phyloP scores from a whole-genome alignment of 495 filamentous ascomycete species.

The Penicillium daleae region DNA sequence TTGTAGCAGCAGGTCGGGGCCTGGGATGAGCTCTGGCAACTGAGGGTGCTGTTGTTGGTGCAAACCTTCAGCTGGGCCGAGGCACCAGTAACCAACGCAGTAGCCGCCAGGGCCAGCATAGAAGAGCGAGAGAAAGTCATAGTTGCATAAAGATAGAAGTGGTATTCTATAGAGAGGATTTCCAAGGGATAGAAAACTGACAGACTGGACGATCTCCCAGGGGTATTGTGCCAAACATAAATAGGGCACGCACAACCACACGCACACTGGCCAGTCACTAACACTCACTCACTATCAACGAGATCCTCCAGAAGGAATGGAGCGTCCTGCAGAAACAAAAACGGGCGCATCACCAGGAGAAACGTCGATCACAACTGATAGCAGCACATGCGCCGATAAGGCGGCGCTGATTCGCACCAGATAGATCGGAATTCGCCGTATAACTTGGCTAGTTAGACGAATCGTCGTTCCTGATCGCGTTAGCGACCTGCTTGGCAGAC shows the following conservation, averaged over 20 bases:
- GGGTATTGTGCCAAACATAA: constrained; percentile 3
- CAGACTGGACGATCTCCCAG: neutral
- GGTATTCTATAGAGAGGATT: neutral
- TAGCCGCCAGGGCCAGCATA: constrained; percentile 35
- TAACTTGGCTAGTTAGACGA: neutral
- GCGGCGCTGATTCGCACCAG: constrained; percentile 38
- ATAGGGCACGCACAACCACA: no score
- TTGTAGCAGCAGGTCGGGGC: constrained; percentile 77
- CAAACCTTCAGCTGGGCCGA: constrained; percentile 34
- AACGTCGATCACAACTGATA: constrained; percentile 23
- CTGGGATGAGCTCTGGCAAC: constrained; percentile 44
- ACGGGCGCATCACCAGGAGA: constrained; percentile 13
- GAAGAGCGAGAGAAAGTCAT: constrained; percentile 24
- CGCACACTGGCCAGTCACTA: constrained; percentile 1
- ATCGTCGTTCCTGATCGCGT: neutral
- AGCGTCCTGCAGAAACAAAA: neutral
- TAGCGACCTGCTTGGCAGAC: constrained; percentile 1
- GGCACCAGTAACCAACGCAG: constrained; percentile 25
- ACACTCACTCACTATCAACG: neutral
- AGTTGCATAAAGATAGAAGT: neutral
- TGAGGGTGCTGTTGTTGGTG: constrained; percentile 34
- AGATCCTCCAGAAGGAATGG: neutral
- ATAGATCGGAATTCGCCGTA: constrained; percentile 30
- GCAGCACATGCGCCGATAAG: constrained; percentile 42
- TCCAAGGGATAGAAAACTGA: neutral